Percentiles rank a stretch among this genome's conserved stretches.
Conservation (phyloP, 208 protist species). For the Leishmania mexicana region DNA sequence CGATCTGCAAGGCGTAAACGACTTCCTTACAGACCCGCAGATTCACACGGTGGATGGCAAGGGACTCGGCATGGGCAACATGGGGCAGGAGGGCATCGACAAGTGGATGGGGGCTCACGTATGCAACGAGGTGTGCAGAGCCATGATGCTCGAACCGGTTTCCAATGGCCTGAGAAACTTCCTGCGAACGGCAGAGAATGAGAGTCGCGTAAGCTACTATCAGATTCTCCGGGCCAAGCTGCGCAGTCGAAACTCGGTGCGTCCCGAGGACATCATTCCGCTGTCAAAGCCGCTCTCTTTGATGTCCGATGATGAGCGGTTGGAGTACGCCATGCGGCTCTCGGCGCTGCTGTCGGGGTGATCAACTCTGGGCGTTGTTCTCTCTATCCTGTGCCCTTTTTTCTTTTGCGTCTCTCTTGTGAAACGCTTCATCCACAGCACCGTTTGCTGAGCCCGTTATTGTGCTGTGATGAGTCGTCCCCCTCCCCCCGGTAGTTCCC, state of each 20-base stretch:
- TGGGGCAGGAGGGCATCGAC: slow-evolving; percentile 79
- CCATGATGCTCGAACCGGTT: slow-evolving; percentile 51
- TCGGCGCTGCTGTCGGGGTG: slow-evolving; percentile 48
- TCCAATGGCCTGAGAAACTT: background rate
- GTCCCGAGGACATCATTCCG: slow-evolving; percentile 52
- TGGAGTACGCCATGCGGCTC: slow-evolving; percentile 69
- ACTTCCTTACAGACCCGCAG: slow-evolving; percentile 87
- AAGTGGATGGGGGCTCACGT: slow-evolving; percentile 70
- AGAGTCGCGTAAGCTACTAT: slow-evolving; percentile 49
- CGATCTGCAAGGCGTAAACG: slow-evolving; percentile 84
- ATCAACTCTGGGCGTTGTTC: background rate
- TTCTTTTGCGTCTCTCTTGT: background rate
- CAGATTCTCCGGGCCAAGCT: slow-evolving; percentile 48
- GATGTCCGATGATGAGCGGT: slow-evolving; percentile 74
- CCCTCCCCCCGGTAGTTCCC: too few species aligned
- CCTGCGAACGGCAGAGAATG: background rate
- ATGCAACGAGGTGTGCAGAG: slow-evolving; percentile 75
- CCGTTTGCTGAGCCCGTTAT: background rate
- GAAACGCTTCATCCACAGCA: background rate
- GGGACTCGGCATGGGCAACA: slow-evolving; percentile 83
- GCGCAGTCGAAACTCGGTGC: slow-evolving; percentile 37
- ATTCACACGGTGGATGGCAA: slow-evolving; percentile 82
- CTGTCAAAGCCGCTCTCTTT: slow-evolving; percentile 64
- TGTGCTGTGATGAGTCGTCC: background rate
- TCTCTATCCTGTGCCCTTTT: background rate